Conservation (phyloP, 108 stramenopile species). For the Nitzschia inconspicua region DNA sequence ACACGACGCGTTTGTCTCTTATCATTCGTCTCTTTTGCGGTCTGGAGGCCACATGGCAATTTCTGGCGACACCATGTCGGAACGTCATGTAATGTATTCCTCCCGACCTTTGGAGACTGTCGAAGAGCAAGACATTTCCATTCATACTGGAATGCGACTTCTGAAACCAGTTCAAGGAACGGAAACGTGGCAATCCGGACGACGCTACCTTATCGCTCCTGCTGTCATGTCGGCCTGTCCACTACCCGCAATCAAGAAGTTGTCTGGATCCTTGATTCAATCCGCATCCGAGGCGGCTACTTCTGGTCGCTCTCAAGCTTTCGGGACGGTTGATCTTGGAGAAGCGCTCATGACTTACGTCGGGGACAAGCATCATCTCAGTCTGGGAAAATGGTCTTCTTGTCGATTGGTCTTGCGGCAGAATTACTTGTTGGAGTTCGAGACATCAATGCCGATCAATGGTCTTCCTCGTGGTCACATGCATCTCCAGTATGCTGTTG, state of each 20-base stretch:
- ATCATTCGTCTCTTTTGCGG: neutral
- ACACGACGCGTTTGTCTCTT: neutral
- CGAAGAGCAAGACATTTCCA: conserved; percentile 5
- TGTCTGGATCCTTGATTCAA: conserved; percentile 38
- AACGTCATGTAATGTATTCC: neutral
- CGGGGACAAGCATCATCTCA: conserved; percentile 22
- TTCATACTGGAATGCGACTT: conserved; percentile 27
- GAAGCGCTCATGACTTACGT: conserved; percentile 56
- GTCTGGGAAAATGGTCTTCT: conserved; percentile 45
- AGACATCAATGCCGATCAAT: conserved; percentile 9
- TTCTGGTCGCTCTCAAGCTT: conserved; percentile 18
- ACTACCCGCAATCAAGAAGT: conserved; percentile 35
- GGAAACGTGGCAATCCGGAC: conserved; percentile 58
- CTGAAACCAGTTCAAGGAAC: conserved; percentile 63
- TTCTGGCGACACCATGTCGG: neutral
- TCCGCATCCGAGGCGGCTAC: conserved; percentile 10
- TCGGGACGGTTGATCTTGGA: conserved; percentile 60
- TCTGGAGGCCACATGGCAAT: neutral
- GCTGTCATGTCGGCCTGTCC: conserved; percentile 68
- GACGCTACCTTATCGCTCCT: conserved; percentile 72
- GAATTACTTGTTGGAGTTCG: conserved; percentile 79
- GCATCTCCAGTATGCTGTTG: conserved; percentile 56
- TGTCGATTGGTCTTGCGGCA: conserved; percentile 61
- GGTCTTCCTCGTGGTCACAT: conserved; percentile 66
- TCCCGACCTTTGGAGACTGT: conserved; percentile 1